Conservation (phyloP, 495 filamentous ascomycete genomes). For the Hypomontagnella submonticulosa region DNA sequence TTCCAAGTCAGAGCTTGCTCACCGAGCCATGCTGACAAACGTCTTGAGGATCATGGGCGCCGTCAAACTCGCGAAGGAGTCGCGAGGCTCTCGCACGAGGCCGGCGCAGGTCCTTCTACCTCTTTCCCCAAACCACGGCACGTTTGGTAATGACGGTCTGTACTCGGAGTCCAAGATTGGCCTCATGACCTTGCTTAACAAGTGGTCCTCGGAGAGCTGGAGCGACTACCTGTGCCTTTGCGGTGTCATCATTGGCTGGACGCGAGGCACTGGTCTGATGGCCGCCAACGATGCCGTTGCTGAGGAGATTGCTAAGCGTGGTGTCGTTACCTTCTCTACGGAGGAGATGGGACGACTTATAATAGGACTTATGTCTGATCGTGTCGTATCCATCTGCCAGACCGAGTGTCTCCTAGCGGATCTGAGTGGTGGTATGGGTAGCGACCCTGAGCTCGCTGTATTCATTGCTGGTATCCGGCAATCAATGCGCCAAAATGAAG, state of each 20-base stretch:
- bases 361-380: constrained; percentile 91
- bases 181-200: constrained; percentile 94
- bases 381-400: constrained; percentile 93
- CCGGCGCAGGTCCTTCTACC: constrained; percentile 96
- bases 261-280: constrained; percentile 97
- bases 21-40: constrained; percentile 98
- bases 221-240: constrained; percentile 96
- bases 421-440: constrained; percentile 94
- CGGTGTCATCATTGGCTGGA: constrained; percentile 98
- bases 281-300: constrained; percentile 95
- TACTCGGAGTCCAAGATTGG: constrained; percentile 98
- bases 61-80: constrained; percentile 87
- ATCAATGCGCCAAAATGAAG: constrained; percentile 88
- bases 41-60: constrained; percentile 86
- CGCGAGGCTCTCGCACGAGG: constrained; percentile 87
- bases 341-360: constrained; percentile 99
- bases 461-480: constrained; percentile 87
- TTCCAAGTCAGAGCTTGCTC: constrained; percentile 95
- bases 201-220: constrained; percentile 98
- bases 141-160: constrained; percentile 95
- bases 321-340: constrained; percentile 96
- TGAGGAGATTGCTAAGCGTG: constrained; percentile 91
- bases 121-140: constrained; percentile 96
- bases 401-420: constrained; percentile 95
- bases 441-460: constrained; percentile 92